A percentile compares a stretch with the other conserved stretches of the same genome.
phyloP scores from a whole-genome alignment of 306 rosid genomes.

The Nissolia schottii region DNA sequence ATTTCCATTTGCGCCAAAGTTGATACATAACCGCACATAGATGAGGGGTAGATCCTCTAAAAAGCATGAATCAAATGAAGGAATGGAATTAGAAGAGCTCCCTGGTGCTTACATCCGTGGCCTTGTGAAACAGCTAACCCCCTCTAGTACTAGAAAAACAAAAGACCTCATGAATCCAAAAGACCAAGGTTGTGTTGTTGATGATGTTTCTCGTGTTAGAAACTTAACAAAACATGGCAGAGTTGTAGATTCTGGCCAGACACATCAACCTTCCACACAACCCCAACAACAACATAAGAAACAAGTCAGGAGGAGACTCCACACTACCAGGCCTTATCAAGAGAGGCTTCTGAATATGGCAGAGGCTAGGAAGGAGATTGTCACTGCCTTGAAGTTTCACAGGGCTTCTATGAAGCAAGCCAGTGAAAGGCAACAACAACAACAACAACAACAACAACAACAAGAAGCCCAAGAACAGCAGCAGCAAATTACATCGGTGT shows the following conservation, averaged over 20 bases:
- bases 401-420: conserved; percentile 89
- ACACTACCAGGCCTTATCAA: conserved; percentile 68
- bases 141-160: conserved; percentile 44
- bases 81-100: conserved; percentile 50
- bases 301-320: conserved; percentile 79
- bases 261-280: conserved; percentile 31
- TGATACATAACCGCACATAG: conserved; percentile 19
- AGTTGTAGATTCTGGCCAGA: conserved; percentile 28
- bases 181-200: conserved; percentile 25
- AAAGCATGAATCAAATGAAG: conserved; percentile 22
- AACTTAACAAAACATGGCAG: conserved; percentile 29
- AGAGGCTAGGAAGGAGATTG: conserved; percentile 91
- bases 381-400: conserved; percentile 80
- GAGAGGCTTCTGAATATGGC: conserved; percentile 84
- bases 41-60: conserved; percentile 37
- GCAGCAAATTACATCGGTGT: conserved; percentile 17
- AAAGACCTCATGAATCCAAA: conserved; percentile 43
- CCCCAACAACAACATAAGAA: conserved; percentile 58
- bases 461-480: conserved; percentile 25
- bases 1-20: conserved; percentile 27
- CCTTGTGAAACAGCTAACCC: conserved; percentile 62
- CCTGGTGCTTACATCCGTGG: conserved; percentile 64
- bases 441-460: conserved; percentile 41
- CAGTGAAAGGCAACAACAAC: conserved; percentile 48
- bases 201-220: conserved; percentile 16